Evolutionary conservation across 768 basidiomycete species (phyloP), one percentile per base, ranked within the genome.

Genomic region (Tubosaeta sp.): DNA sequence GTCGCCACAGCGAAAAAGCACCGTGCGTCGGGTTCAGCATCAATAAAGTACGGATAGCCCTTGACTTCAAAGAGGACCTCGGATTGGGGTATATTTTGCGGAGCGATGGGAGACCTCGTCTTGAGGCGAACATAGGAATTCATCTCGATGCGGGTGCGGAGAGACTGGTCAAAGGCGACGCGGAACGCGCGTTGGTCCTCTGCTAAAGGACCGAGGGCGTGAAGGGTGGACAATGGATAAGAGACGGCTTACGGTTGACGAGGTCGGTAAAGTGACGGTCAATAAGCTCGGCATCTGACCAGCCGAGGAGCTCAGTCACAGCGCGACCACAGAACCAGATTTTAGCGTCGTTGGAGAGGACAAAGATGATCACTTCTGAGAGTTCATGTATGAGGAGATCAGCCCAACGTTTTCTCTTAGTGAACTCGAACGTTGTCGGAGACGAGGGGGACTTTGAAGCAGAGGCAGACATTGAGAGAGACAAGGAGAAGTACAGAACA

Each of bases 391-490:
- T 70, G 25, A 92, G 74, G 13, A 94, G 73, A 65, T 93, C 91
- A 16, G 84, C 85, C 91, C 91, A 94, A 50, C 85, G 78, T 65
- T 92, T 92, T 51, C 91, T 75, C 64, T 89, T 91, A 0, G 88
- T 90, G 66, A 93, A 94, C 66, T 94, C 91, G 60, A 83, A 93
- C 12, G 72, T 72, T 8, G 71, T 60, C 1, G 31, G 17, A 19
- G 56, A 39, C 6, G 49, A 12, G 2, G 50, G 22, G 8, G 50
- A 25, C 22, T 65, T 62, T 22, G 59, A 46, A 5, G 41, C 22
- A 45, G 55, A 53, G 6, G 47, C 6, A 50, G 53, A 65, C 61
- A 64, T 66, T 29, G 44, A 19, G 60, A 27, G 37, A 17, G 43
- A 43, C 16, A 33, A 27, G 12, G 29, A 25, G n/a, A 22, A 27